Percentiles rank a stretch among this genome's conserved stretches.
These are phyloP conservation scores for Candolleomyces efflorescens DNA, from an alignment of 768 basidiomycete species.

Conservation along the genomic window DNA sequence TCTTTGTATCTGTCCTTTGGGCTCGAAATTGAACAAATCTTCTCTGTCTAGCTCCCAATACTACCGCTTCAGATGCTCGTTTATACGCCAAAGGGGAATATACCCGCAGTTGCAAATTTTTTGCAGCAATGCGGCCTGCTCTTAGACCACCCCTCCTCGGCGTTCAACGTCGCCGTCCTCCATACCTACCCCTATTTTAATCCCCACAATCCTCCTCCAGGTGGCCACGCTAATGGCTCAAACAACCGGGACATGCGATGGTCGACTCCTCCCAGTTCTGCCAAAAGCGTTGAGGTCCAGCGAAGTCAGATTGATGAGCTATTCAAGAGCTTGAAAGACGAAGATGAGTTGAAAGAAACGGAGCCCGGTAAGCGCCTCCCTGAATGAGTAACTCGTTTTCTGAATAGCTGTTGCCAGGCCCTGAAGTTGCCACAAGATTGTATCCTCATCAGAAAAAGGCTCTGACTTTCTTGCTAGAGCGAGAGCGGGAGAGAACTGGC, in stretches of 20 bases:
- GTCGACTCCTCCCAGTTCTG: conserved; percentile 50
- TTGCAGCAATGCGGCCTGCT: conserved; percentile 64
- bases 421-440: conserved; percentile 76
- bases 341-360: conserved; percentile 82
- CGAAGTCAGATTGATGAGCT: conserved; percentile 91
- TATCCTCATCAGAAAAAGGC: conserved; percentile 99
- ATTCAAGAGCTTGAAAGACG: conserved; percentile 83
- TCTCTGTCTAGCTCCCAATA: conserved; percentile 61
- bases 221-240: conserved; percentile 46
- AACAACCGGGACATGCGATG: conserved; percentile 47
- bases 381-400: neutral
- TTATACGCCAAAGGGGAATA: conserved; percentile 93
- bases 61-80: conserved; percentile 82
- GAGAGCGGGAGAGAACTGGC: conserved; percentile 64
- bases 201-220: conserved; percentile 81
- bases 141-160: conserved; percentile 75
- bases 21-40: neutral
- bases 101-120: conserved; percentile 74
- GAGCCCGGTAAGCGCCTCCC: conserved; percentile 61
- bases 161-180: conserved; percentile 58
- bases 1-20: conserved; percentile 3
- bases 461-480: conserved; percentile 88
- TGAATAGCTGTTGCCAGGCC: conserved; percentile 30
- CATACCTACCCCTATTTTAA: conserved; percentile 74
- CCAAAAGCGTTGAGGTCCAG: conserved; percentile 87